These are phyloP conservation scores for Thielaviopsis populi DNA, from an alignment of 2,329 filamentous ascomycete genomes.

Conservation along the genomic window DNA sequence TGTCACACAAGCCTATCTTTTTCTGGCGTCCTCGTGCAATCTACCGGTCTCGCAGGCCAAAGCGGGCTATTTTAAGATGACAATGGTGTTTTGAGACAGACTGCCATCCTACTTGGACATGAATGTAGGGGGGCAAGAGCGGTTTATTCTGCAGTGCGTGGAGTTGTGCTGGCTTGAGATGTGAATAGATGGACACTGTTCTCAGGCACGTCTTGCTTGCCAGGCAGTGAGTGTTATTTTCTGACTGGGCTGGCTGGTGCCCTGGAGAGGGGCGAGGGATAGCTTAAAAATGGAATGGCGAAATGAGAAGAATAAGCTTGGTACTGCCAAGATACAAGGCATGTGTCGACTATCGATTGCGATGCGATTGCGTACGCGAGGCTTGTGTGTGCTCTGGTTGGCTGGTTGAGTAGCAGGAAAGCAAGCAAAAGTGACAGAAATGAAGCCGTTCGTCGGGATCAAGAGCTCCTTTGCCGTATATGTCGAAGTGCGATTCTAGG, in stretches of 20 bases:
- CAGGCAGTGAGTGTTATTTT: background rate
- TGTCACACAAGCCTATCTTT: background rate
- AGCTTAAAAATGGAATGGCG: background rate
- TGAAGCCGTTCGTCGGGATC: background rate
- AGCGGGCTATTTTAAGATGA: background rate
- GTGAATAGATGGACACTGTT: background rate
- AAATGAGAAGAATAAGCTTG: background rate
- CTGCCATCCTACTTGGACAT: background rate
- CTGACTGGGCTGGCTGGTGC: background rate
- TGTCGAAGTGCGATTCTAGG: background rate
- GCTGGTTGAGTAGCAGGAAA: background rate
- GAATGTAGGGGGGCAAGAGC: background rate
- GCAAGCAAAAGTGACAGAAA: background rate
- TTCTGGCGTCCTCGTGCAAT: background rate
- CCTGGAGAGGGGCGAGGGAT: too few species aligned
- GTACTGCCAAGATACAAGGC: too few species aligned
- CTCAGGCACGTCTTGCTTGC: background rate
- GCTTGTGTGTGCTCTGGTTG: background rate
- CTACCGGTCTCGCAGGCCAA: background rate
- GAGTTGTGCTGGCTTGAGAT: background rate
- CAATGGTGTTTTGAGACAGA: background rate
- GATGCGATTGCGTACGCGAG: background rate
- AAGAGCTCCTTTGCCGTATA: constrained; percentile 5
- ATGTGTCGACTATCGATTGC: background rate
- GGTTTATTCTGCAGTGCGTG: background rate